Base-by-base conservation (phyloP, 2,329 filamentous ascomycete genomes). In the Tolypocladium nubicola region DNA sequence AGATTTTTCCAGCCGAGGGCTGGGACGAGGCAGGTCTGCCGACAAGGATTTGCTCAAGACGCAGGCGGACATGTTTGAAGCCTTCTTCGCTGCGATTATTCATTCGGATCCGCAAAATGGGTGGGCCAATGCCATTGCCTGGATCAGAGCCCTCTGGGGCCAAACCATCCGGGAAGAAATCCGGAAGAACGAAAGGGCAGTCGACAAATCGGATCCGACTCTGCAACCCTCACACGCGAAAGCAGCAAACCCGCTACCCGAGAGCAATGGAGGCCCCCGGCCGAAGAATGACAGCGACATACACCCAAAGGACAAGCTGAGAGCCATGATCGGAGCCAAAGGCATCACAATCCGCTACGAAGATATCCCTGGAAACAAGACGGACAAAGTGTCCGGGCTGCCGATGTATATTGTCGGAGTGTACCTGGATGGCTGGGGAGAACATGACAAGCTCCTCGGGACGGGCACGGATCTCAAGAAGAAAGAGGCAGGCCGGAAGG, bases 1-100 rank as follows among this genome's bases (percentile, higher is more conserved):
- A 2, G 77, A 79, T 60, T 73, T 73, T 30, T 66, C 61, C 52
- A 71, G 65, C 39, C 57, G 58, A 33, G 58, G 60, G 7, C 55
- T 64, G 7, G 65, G 67, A 10, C 62, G 61, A 23, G 65, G 65
- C 16, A 66, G 61, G 13, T 68, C 68, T 7, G 79, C 66, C 57
- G 71, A 66, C 67, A 85, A 80, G 68, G 80, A 79, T 47, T 78
- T 81, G 59, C 80, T 76, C 16, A 97, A 97, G 70, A 84, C 90
- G 11, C 78, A 88, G 57, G 92, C 87, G 10, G 93, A 97, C 67
- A 80, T 97, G 21, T 95, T 97, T 65, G 93, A 97, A 70, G 88
- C 93, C 0, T 97, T 95, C 64, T 83, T 96, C 19, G 92, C 88
- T 10, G 92, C 88, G 3, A 73, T 92, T 7, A 80, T 96, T 39